Evolutionary conservation across 1,284 basidiomycete species (phyloP), one percentile per base, ranked within the genome.

Genomic region (Veloporphyrellus conicus): DNA sequence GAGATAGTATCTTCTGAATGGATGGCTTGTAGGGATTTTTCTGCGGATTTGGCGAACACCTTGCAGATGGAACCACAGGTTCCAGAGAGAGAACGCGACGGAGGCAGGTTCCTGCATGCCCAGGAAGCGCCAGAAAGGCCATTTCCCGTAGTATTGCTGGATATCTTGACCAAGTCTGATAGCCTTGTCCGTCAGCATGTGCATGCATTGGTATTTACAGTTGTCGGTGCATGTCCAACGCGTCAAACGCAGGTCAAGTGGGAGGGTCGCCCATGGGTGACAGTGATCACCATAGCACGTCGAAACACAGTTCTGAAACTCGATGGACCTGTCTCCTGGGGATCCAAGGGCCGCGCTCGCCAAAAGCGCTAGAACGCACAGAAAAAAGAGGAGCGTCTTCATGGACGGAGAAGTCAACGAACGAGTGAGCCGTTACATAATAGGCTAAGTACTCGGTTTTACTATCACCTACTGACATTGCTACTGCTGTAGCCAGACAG

Each of bases 71-170:
- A 78, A 79, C 68, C 75, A 80, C 25, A 96, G 71, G 67, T 99
- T 99, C 49, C 85, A 66, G 19, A 97, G 57, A 7, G 90, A 94
- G 71, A 98, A 97, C 27, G 84, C 65, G 45, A 97, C 93, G 11
- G 90, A 91, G 12, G 93, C 83, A 4, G 95, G 94, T 68, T 99
- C 96, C 68, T 99, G 96, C 68, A 92, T 87, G 22, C 92, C 92
- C 6, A 76, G 68, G 19, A 90, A 70, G 33, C 93, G 77, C 79
- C 84, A 87, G 67, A 97, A 97, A 0, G 93, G 90, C 94, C 95
- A 99, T 72, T 99, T 99, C 20, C 96, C 96, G 60, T 93, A 82
- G 67, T 90, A 97, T 61, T 96, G 93, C 45, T 88, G 76, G 18
- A 87, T 70, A 25, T 32, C 68, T 56, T 50, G 63, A 14, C 70